phyloP scores from a whole-genome alignment of 2,329 filamentous ascomycete species.

The Epichloe glyceriae region DNA sequence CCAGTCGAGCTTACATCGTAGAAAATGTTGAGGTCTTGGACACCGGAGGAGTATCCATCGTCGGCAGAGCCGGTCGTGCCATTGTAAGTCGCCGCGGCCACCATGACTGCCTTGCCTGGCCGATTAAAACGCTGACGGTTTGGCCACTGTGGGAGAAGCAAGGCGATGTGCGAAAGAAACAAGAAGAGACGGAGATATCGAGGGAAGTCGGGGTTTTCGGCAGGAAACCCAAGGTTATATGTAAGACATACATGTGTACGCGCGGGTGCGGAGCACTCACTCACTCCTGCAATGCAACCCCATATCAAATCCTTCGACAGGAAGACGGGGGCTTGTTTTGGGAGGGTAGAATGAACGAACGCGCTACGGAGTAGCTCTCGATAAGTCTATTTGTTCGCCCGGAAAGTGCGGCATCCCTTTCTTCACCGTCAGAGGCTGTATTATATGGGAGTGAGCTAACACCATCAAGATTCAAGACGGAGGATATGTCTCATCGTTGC shows the following conservation, averaged over 20 bases:
- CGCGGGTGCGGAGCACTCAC: too few species aligned
- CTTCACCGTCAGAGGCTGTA: background rate
- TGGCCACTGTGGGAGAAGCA: background rate
- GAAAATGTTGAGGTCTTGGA: slow-evolving; percentile 68
- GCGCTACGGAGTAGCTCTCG: background rate
- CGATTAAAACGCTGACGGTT: background rate
- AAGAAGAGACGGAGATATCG: background rate
- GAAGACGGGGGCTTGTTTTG: background rate
- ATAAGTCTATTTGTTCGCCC: background rate
- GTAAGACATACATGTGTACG: too few species aligned
- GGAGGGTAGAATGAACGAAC: background rate
- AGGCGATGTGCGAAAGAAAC: background rate
- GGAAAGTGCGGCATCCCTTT: background rate
- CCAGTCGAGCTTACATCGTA: slow-evolving; percentile 49
- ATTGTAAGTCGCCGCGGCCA: slow-evolving; percentile 29
- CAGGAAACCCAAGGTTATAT: background rate
- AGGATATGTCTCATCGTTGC: background rate
- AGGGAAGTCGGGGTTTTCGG: background rate
- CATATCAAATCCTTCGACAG: background rate
- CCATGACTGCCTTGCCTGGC: slow-evolving; percentile 10
- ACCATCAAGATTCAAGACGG: background rate
- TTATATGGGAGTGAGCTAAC: too few species aligned
- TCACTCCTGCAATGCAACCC: background rate
- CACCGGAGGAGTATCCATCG: slow-evolving; percentile 34
- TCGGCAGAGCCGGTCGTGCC: slow-evolving; percentile 36